phyloP scores from a whole-genome alignment of 1,284 basidiomycete genomes.

The Pulveroboletus sp. region DNA sequence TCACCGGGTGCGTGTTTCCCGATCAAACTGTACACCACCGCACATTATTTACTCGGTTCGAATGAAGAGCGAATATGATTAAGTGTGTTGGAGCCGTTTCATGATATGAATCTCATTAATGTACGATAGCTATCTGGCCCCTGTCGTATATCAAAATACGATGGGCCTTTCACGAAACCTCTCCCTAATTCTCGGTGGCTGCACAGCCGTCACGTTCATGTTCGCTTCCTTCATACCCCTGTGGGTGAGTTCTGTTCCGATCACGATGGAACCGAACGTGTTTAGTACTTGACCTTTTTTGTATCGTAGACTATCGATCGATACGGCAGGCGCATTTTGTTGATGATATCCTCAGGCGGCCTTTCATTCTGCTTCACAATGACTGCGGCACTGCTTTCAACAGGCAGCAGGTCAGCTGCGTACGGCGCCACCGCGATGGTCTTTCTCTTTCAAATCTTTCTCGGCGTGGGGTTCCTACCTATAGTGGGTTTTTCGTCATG shows the following conservation, averaged over 20 bases:
- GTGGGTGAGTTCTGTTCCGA: constrained; percentile 34
- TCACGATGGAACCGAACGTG: not conserved
- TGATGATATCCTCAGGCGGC: constrained; percentile 42
- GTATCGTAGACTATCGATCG: constrained; percentile 46
- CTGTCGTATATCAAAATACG: constrained; percentile 46
- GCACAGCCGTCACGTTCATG: constrained; percentile 45
- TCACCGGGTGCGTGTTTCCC: constrained; percentile 38
- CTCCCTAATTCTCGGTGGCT: constrained; percentile 19
- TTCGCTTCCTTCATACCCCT: constrained; percentile 48
- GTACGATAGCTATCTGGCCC: constrained; percentile 34
- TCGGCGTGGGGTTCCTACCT: not conserved
- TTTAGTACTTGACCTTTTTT: not conserved
- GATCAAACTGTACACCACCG: not conserved
- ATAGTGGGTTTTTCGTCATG: not conserved
- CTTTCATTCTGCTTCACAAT: constrained; percentile 42
- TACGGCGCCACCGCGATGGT: constrained; percentile 40
- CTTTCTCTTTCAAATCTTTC: not conserved
- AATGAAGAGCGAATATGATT: constrained; percentile 33
- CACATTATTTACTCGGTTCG: not conserved
- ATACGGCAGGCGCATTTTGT: constrained; percentile 38
- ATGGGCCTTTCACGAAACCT: not conserved
- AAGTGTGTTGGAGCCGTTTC: constrained; percentile 22
- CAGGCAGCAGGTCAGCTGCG: constrained; percentile 27
- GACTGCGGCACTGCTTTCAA: constrained; percentile 37
- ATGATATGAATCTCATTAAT: not conserved